Evolutionary conservation across 108 stramenopile genomes (phyloP).

Genomic region (Phaeodactylum tricornutum): DNA sequence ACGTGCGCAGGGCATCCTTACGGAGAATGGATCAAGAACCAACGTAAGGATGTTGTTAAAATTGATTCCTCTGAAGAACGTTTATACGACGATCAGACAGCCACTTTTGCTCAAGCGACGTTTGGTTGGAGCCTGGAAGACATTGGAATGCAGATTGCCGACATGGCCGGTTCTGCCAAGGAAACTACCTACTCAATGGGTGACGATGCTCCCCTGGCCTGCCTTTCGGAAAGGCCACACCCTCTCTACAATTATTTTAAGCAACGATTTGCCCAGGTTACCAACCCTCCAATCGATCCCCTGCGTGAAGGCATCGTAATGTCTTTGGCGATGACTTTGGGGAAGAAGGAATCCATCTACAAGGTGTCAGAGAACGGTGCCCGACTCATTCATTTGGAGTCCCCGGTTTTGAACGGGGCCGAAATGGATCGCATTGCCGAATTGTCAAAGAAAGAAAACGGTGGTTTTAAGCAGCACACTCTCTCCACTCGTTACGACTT

Average conservation of each 20-base stretch:
- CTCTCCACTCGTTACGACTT: conserved; percentile 81
- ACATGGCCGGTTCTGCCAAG: conserved; percentile 90
- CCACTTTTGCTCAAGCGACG: conserved; percentile 70
- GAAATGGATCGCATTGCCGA: conserved; percentile 65
- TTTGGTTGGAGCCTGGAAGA: conserved; percentile 96
- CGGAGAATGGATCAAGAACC: conserved; percentile 74
- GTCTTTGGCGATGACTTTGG: conserved; percentile 92
- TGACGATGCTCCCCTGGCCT: conserved; percentile 93
- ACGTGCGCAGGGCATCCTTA: conserved; percentile 84
- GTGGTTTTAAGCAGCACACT: conserved; percentile 66
- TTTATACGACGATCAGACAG: conserved; percentile 69
- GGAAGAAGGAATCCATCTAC: conserved; percentile 90
- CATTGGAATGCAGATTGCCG: conserved; percentile 93
- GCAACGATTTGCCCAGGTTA: conserved; percentile 95
- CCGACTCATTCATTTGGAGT: conserved; percentile 71
- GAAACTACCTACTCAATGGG: conserved; percentile 98
- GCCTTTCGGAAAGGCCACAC: conserved; percentile 83
- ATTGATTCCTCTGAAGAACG: conserved; percentile 33
- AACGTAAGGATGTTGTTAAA: conserved; percentile 62
- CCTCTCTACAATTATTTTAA: conserved; percentile 95
- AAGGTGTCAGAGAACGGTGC: conserved; percentile 82
- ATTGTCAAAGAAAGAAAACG: conserved; percentile 47
- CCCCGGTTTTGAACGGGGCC: conserved; percentile 60
- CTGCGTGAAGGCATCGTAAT: conserved; percentile 94
- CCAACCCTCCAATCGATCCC: conserved; percentile 97